A percentile compares a stretch with the other conserved stretches of the same genome.
phyloP scores from a whole-genome alignment of 495 filamentous ascomycete species.

The Neurospora pannonica region DNA sequence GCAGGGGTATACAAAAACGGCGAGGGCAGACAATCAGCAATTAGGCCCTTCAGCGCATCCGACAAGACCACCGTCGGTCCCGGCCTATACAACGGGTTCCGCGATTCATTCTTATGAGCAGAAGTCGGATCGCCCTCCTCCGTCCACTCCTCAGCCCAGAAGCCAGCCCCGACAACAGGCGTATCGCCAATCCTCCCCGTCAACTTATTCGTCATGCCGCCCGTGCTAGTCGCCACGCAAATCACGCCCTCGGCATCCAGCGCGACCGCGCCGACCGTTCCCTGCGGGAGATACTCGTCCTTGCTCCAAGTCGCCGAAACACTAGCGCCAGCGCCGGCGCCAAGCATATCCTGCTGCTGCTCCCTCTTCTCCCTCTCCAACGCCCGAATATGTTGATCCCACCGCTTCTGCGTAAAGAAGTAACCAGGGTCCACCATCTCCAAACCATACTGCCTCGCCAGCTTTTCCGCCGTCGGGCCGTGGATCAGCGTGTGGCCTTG shows the following conservation, averaged over 20 bases:
- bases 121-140: constrained; percentile 22
- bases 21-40: constrained; percentile 46
- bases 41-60: constrained; percentile 25
- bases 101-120: neutral
- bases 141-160: constrained; percentile 80
- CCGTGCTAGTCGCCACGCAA: constrained; percentile 76
- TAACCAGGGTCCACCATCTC: constrained; percentile 59
- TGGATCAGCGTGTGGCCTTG: constrained; percentile 61
- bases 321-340: neutral
- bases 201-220: constrained; percentile 82
- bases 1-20: constrained; percentile 29
- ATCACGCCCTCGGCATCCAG: constrained; percentile 63
- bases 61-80: constrained; percentile 32
- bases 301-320: constrained; percentile 30
- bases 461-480: constrained; percentile 54
- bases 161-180: constrained; percentile 75
- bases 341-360: neutral
- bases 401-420: constrained; percentile 69
- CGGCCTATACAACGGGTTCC: neutral
- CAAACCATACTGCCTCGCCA: constrained; percentile 57
- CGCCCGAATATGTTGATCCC: constrained; percentile 72
- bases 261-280: constrained; percentile 76
- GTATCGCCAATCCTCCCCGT: constrained; percentile 83
- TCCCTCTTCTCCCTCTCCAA: constrained; percentile 42
- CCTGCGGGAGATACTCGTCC: constrained; percentile 65